These are phyloP conservation scores for Betula pendula DNA, from an alignment of 306 rosid species.

Conservation along the genomic window DNA sequence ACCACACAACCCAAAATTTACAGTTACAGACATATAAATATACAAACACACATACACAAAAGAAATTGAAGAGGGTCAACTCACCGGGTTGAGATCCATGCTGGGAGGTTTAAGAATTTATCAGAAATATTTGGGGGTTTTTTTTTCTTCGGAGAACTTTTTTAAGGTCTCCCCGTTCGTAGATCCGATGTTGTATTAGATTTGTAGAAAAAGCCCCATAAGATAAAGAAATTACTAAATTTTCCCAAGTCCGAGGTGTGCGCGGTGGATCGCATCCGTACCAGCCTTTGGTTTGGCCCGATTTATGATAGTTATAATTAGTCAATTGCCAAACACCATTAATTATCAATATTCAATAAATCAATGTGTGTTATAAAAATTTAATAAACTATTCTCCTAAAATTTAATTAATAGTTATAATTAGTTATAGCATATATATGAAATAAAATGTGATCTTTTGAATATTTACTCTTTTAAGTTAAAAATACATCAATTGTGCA, in stretches of 20 bases:
- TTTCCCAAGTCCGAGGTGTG: background rate
- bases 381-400: too few species aligned
- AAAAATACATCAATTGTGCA: too few species aligned
- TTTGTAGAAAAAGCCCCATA: background rate
- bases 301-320: too few species aligned
- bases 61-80: constrained; percentile 5
- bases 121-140: constrained; percentile 11
- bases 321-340: too few species aligned
- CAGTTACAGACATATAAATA: background rate
- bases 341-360: too few species aligned
- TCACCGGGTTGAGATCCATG: constrained; percentile 58
- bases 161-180: background rate
- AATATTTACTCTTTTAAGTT: too few species aligned
- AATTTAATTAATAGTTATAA: too few species aligned
- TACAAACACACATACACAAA: background rate
- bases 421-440: too few species aligned
- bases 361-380: too few species aligned
- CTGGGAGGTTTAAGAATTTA: background rate
- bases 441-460: too few species aligned
- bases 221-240: background rate
- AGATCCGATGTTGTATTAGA: background rate
- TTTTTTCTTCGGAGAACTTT: background rate
- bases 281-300: background rate
- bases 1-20: background rate
- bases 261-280: background rate